Evolutionary conservation across 1,284 basidiomycete species (phyloP), one percentile per base, ranked within the genome.

Genomic region (Takashimella koratensis): DNA sequence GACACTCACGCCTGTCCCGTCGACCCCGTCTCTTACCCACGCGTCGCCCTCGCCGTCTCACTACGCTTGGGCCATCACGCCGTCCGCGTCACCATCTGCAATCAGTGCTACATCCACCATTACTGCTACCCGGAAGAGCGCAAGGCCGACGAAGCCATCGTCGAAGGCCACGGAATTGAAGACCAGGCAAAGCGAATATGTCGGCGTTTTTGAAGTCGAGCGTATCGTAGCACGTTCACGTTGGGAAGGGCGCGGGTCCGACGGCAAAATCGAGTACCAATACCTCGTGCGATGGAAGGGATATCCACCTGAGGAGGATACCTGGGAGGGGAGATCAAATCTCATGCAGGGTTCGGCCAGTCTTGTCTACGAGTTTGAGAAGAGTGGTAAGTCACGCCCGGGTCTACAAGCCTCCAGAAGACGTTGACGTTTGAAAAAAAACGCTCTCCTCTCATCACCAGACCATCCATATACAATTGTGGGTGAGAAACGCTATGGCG

Each of bases 211-310:
- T 26, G 41, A 41, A 4, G 62, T 68, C 20, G 54, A 45, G 11
- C 54, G 53, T 1, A 64, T 71, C 19, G 48, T 71, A 4, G 59
- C 67, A 3, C 48, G 66, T n/a, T 68, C 68, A 1, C 43, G 62
- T 0, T 47, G 58, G 6, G 39, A 52, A 8, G 53, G 48, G 1
- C 23, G 36, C 6, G 52, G 53, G 4, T 44, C 54, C 0, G 44
- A 50, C 1, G 61, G 62, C 2, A 25, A 27, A 12, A 13, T 39
- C 1, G 65, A 71, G 40, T 47, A 67, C 44, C 58, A 82, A 56
- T 85, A 82, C 57, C 63, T 78, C 41, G 82, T 87, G 3, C 75
- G 79, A 52, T 87, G 86, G 85, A 71, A 77, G 44, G 84, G 84
- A 0, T 87, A 85, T 62, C 60, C 77, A 0, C 77, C 79, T 2